Evolutionary conservation across 164 flowering plant genomes (phyloP), one percentile per base, ranked within the genome.

Genomic region (Magnolia kwangsiensis): DNA sequence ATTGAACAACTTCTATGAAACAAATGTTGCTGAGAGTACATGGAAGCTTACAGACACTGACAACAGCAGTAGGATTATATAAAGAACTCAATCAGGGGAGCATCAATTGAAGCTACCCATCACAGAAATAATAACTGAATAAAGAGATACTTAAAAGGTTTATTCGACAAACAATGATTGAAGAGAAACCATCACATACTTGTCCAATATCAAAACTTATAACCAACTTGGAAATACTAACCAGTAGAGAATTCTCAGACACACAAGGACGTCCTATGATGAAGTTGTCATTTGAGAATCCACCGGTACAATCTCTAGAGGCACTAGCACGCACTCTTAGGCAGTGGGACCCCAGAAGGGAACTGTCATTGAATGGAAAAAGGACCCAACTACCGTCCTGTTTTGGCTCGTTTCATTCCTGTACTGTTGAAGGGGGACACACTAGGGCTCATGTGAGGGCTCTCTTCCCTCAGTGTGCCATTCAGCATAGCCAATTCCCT

Each of bases 371-470:
- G n/a, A 68, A 10, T 68, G 27, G n/a, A 50, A 51, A 16, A 50
- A 70, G 19, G 20, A 18, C 49, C n/a, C n/a, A 4, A 49, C 85
- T 83, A 94, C 73, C 87, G 90, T 83, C 90, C 85, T 11, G 98
- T 95, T 84, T 95, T 95, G 72, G 98, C 97, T 81, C 98, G 89
- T 82, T 95, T 96, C 97, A 96, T 90, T 13, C 97, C 98, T 24
- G 93, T 88, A 78, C 89, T 88, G 87, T 90, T 92, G 85, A 92
- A 96, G 51, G 98, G 98, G 55, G 99, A 96, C 71, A 76, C 78
- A 77, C 86, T 80, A 10, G 86, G 86, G 72, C 86, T 84, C 97
- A 94, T 88, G 71, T 87, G 90, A 23, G 99, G 91, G 72, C 93
- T 92, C 77, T 92, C 98, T 73, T 96, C 98, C 68, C 97, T 89